These are phyloP conservation scores for Rhodotorula graminis DNA, from an alignment of 768 basidiomycete genomes.

Conservation along the genomic window DNA sequence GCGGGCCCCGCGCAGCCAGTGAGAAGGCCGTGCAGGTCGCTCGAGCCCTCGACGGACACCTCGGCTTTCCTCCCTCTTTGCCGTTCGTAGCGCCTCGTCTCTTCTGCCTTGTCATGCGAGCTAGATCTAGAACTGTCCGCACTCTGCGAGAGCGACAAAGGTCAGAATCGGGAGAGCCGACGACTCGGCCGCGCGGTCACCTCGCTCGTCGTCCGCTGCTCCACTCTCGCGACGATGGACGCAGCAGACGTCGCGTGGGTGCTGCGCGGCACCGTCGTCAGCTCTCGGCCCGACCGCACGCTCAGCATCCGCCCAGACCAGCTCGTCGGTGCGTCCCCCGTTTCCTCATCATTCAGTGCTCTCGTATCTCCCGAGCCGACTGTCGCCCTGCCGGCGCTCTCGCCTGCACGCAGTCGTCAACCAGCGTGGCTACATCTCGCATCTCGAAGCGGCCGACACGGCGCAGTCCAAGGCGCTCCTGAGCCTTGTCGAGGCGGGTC, in stretches of 20 bases:
- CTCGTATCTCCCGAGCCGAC: not conserved
- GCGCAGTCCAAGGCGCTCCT: not conserved
- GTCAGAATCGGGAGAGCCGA: too few species aligned
- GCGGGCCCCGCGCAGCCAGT: not conserved
- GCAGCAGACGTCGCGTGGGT: not conserved
- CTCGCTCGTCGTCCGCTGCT: too few species aligned
- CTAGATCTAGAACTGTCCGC: too few species aligned
- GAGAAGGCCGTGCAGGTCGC: too few species aligned
- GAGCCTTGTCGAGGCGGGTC: not conserved
- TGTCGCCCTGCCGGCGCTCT: too few species aligned
- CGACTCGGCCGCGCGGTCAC: too few species aligned
- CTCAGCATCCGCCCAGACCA: constrained; percentile 7
- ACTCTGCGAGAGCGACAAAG: too few species aligned
- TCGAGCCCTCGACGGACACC: too few species aligned
- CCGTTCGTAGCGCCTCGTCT: too few species aligned
- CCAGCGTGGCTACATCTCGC: constrained; percentile 10
- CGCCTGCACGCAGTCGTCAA: constrained; percentile 6
- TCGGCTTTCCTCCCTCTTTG: too few species aligned
- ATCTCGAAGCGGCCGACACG: not conserved
- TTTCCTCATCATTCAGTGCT: not conserved
- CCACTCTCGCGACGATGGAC: not conserved
- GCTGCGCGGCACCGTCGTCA: not conserved
- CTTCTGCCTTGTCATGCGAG: too few species aligned
- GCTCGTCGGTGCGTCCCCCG: constrained; percentile 9
- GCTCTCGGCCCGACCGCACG: not conserved